These are phyloP conservation scores for Cinnamomum micranthum DNA, from an alignment of 164 flowering plant species.

Conservation along the genomic window DNA sequence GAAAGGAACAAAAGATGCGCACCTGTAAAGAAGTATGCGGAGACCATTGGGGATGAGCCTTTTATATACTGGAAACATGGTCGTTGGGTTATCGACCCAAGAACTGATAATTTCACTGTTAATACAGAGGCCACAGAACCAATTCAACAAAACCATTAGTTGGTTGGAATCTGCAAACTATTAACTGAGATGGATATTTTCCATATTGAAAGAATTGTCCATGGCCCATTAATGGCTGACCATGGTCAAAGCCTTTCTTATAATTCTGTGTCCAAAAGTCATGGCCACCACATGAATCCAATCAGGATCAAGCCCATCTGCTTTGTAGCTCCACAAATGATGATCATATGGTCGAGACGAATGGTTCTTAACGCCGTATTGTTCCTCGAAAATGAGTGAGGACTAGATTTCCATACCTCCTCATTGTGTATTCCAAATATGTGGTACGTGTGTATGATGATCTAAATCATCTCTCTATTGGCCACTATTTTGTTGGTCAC, in stretches of 20 bases:
- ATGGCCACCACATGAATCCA: not conserved
- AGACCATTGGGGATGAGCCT: not conserved
- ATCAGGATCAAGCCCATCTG: not conserved
- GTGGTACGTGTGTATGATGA: too few species aligned
- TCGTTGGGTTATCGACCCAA: not conserved
- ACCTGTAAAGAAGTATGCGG: conserved; percentile 1
- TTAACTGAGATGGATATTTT: not conserved
- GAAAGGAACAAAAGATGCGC: not conserved
- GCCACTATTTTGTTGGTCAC: too few species aligned
- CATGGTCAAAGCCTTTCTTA: too few species aligned
- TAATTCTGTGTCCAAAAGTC: not conserved
- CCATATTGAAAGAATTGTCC: not conserved
- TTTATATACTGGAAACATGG: not conserved
- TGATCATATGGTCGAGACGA: not conserved
- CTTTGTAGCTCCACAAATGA: not conserved
- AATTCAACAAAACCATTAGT: not conserved
- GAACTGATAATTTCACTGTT: not conserved
- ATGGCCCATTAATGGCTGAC: not conserved
- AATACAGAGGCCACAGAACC: not conserved
- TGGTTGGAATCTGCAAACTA: not conserved
- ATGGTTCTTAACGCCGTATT: not conserved
- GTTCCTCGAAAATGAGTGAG: not conserved
- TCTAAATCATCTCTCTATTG: too few species aligned
- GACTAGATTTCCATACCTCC: too few species aligned
- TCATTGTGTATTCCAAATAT: too few species aligned